Base-by-base conservation (phyloP, 2,329 filamentous ascomycete genomes). In the Emergomyces pasteurianus region DNA sequence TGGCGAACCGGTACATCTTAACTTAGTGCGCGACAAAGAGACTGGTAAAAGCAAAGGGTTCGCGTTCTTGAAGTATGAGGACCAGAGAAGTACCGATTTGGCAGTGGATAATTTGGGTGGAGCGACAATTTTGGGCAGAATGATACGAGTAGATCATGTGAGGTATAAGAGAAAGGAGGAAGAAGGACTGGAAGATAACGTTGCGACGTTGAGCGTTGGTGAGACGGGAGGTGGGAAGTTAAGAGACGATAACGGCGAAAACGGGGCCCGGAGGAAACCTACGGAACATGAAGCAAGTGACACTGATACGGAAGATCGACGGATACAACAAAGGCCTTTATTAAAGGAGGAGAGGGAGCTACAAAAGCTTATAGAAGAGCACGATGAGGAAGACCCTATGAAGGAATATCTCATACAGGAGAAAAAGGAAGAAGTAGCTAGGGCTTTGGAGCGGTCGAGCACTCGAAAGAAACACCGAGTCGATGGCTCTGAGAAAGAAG, bases 341-440 rank as follows among this genome's bases (percentile, higher is more conserved):
- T 74, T 96, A 12, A 87, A 85, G 63, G 92, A 96, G 70, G 92
- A 97, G 76, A 78, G 79, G 60, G 92, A 97, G 71, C 75, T 97
- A 57, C 84, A 84, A 58, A 81, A 85, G 52, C 73, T 97, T 60
- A 84, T 95, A 58, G 78, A 83, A 38, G 86, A 92, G 18, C 88
- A 95, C 65, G 94, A 97, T 65, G 92, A 96, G 28, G 92, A 97
- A 63, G 94, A 99, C 72, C 94, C 94, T 0, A 99, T 99, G 94
- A 96, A 96, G 75, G 85, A 84, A 43, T 96, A 89, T 68, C 72
- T 97, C 65, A 85, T 96, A 58, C 84, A 92, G 65, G 88, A 95
- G 75, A 96, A 97, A 81, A 91, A 89, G 74, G 90, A 90, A 71
- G 90, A 96, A 72, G 83, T 96, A 14, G 85, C 88, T 60, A 82